Base-by-base conservation (phyloP, 208 protist species). In the Trypanosoma mega region DNA sequence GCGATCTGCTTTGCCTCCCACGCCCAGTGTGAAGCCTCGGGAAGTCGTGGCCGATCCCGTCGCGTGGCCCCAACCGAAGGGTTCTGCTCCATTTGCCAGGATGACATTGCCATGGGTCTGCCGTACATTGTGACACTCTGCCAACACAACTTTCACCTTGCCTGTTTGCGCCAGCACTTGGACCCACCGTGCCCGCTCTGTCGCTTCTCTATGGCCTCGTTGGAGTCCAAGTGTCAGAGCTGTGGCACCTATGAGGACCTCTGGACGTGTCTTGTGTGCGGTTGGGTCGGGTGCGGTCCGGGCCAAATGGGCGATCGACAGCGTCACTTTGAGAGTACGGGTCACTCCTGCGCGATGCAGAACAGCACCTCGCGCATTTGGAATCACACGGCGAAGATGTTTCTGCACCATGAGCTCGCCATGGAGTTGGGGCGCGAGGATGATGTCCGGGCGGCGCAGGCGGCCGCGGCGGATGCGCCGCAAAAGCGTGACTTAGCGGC, bases 221-320 rank as follows among this genome's bases (percentile, higher is more conserved):
- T 94, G n/a, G 70, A 88, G 63, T 77, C 76, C 3, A 66, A 72
- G 20, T 96, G 90, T 58, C 58, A 68, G 29, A 57, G 48, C n/a
- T 96, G 90, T 59, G 72, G 79, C 20, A 87, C 84, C 6, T 85
- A 72, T 50, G 63, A 81, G 39, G 85, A 94, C 49, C 48, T 95
- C 51, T 95, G 89, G 89, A 75, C 74, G n/a, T 95, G 89, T 52
- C 56, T 95, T 0, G 74, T 92, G 23, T 95, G 89, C 62, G 89
- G 89, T 20, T 74, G 72, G 72, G 78, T 91, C 11, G 76, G 71
- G 2, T 95, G 89, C 61, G 85, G 85, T 0, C 69, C 68, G 20
- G 81, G 78, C 1, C 72, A 82, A 8, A 49, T 36, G n/a, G 64
- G 74, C 36, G 83, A 95, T 59, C 45, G 68, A 50, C 43, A 78